Evolutionary conservation across 495 filamentous ascomycete genomes (phyloP).

Genomic region (Talaromyces proteolyticus): DNA sequence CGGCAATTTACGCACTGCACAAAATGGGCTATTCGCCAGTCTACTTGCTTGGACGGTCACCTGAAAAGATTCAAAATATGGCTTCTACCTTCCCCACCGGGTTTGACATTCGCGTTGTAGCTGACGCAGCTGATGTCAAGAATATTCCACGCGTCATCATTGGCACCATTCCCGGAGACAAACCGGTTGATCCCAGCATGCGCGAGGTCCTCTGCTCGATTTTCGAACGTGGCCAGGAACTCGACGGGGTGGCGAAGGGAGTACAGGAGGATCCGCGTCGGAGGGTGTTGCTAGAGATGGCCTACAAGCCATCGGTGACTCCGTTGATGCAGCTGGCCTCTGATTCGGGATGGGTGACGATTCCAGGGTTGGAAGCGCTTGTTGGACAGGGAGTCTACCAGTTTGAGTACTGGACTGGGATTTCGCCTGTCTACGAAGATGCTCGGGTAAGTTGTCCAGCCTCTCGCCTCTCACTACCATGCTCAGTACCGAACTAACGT

Average conservation of each 20-base stretch:
- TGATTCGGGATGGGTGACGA: conserved; percentile 75
- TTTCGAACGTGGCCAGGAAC: conserved; percentile 39
- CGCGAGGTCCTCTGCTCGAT: conserved; percentile 64
- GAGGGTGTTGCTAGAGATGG: conserved; percentile 86
- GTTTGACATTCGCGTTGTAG: conserved; percentile 67
- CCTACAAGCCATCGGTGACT: conserved; percentile 83
- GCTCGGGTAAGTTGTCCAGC: conserved; percentile 39
- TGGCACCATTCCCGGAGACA: conserved; percentile 86
- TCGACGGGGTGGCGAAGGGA: conserved; percentile 26
- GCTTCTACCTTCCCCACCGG: conserved; percentile 65
- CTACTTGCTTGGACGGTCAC: conserved; percentile 78
- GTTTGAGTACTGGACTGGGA: conserved; percentile 77
- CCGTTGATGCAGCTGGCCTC: conserved; percentile 79
- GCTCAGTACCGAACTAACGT: neutral
- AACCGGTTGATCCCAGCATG: conserved; percentile 70
- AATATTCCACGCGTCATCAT: conserved; percentile 66
- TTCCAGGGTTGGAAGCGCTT: conserved; percentile 85
- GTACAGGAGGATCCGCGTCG: conserved; percentile 18
- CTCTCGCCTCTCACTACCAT: neutral
- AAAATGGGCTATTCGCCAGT: conserved; percentile 78
- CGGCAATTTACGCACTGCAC: conserved; percentile 84
- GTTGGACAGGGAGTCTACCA: conserved; percentile 83
- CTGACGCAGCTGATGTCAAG: conserved; percentile 41
- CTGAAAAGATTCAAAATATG: conserved; percentile 59
- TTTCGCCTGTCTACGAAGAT: conserved; percentile 61